Evolutionary conservation across 73 alveolate species (phyloP), one percentile per base, ranked within the genome.

Genomic region (Stentor coeruleus): DNA sequence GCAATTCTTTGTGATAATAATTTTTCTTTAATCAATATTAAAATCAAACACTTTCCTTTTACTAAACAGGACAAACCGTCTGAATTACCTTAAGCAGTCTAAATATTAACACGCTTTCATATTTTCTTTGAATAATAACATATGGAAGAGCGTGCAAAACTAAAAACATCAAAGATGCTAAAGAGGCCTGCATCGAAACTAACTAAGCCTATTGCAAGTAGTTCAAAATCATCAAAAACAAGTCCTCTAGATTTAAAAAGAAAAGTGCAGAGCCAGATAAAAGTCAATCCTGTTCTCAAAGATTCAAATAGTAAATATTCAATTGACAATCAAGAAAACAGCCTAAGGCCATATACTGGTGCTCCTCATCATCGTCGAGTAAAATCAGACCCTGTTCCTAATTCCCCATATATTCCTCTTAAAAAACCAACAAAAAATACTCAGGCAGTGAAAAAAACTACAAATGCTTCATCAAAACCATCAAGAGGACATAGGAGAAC

Each of bases 351-450:
- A 6, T 11, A 20, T 49, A 11, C 66, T 11, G 20, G 6, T 20
- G 66, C 66, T 20, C 66, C 66, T 49, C 66, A 49, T 6, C 79
- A 66, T 33, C 79, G 79, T 1, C 1, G 79, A 66, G 79, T 33
- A 33, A 66, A 66, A 33, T 66, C 79, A 14, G 79, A 66, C 66
- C 66, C 66, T 6, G 20, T 49, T 20, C 66, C 66, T 11, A 49
- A 49, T 20, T 49, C 66, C 28, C 66, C 66, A 11, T 49, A 49
- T 20, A 49, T 20, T 11, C 6, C 28, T 49, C 66, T 11, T 6
- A 49, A 49, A 49, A 49, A 49, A 20, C 66, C 66, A 49, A 20
- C 20, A 20, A 49, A 49, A 49, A 20, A 6, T 49, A 11, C 20
- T 11, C 66, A 74, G n/a, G 66, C 42, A 20, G 75, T 3, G 14